Base-by-base conservation (phyloP, 2,329 filamentous ascomycete species). In the Orbilia blumenaviensis region DNA sequence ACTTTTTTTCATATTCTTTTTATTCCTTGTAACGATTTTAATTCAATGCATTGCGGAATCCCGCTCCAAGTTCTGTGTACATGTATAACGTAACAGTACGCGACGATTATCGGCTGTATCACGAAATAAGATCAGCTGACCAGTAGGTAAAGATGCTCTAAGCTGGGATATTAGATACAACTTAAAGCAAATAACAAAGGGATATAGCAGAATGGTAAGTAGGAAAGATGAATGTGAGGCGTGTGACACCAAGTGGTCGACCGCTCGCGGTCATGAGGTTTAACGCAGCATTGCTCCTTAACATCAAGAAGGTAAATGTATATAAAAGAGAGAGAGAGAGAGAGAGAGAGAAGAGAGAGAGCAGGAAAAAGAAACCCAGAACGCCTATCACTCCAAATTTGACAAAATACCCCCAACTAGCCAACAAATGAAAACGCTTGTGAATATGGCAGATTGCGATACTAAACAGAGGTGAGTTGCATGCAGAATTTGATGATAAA, bases 31-130 rank as follows among this genome's bases (percentile, higher is more conserved):
- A n/a, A n/a, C n/a, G n/a, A n/a, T 56, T 56, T 23, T 36, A 21
- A 21, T 56, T 4, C 7, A 41, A 12, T 23, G 8, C 8, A 9
- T 16, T 38, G 32, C 18, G 8, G 16, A 9, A 21, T 21, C 29
- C 2, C 14, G 18, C 18, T 38, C 29, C 52, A 38, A 36, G 29
- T 23, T 56, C 16, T 36, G 52, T 36, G 38, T 38, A 56, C 32
- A 56, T 38, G 29, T 27, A 61, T 69, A 56, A 63, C 46, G 56
- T 63, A 71, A 62, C 7, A 52, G 32, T 14, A n/a, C 29, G 12
- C 9, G n/a, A n/a, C n/a, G n/a, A n/a, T n/a, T n/a, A n/a, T n/a
- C n/a, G n/a, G n/a, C n/a, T n/a, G n/a, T n/a, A n/a, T n/a, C n/a
- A n/a, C n/a, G n/a, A n/a, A n/a, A n/a, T n/a, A n/a, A n/a, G n/a